Base-by-base conservation (phyloP, 2,329 filamentous ascomycete species). In the Fusarium xylarioides region DNA sequence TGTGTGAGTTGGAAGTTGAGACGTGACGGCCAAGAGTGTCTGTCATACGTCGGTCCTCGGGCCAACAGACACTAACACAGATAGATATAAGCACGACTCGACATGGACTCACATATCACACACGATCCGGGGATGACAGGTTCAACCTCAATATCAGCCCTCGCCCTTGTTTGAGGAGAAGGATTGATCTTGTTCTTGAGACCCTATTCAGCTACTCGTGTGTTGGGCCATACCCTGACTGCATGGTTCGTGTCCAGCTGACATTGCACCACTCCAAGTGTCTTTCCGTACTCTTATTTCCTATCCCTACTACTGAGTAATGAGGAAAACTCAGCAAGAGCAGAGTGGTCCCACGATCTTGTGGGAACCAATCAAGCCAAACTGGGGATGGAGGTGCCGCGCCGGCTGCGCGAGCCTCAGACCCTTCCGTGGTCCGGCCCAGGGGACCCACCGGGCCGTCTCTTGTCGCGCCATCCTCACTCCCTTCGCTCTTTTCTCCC, bases 31-130 rank as follows among this genome's bases (percentile, higher is more conserved):
- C 46, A 70, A 60, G 58, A 43, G 32, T 60, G 57, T 46, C 42
- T 55, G 57, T 74, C 56, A 54, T 58, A 73, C 59, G n/a, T 65
- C 37, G 38, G 53, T 38, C 57, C 47, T 63, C 63, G 30, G 56
- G 46, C 57, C 55, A 60, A 43, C 54, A 71, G 46, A 58, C 55
- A 71, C 54, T 64, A 57, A 71, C 54, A 71, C 62, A 47, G 44
- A 47, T 47, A 71, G 52, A 68, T 58, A 58, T 63, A 68, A 30
- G 52, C 55, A 71, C 66, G 26, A 58, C 62, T 50, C 40, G 63
- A 38, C 52, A 38, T 30, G 28, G 23, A 23, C 43, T 63, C 70
- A 60, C 53, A 47, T 42, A 61, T 23, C 58, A 68, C 66, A 64
- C 42, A 54, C 54, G 37, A 57, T 28, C 47, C n/a, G 38, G 35